Base-by-base conservation (phyloP, 805 yeast genomes). In the Geotrichum ghanense region DNA sequence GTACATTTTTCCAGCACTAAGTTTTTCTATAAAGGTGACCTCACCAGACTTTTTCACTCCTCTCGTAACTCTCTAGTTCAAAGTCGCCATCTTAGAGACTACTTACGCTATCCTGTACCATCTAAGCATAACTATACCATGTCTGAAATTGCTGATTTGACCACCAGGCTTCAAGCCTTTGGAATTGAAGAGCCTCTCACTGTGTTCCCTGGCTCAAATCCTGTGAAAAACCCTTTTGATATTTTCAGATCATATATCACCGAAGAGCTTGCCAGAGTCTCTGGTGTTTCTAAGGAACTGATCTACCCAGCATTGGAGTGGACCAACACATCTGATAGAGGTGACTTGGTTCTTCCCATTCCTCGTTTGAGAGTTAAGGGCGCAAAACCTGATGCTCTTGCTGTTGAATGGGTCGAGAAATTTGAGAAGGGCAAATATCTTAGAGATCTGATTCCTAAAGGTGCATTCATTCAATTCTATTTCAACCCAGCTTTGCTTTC, bases 401-500 rank as follows among this genome's bases (percentile, higher is more conserved):
- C 92, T 24, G 60, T 63, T 39, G 84, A 88, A 59, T 81, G 95
- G 83, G 83, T 95, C 24, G 74, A 66, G 48, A 73, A 76, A 50
- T 85, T 90, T 68, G 83, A 88, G 52, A 74, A 74, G 51, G 88
- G 85, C 34, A 75, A 78, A 40, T 83, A 72, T 61, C 67, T 92
- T 55, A 67, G 72, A 20, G 76, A 76, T 52, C 94, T 87, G 55
- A 78, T 73, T 55, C 83, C 95, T 24, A 83, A 83, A 62, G 97
- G 97, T 50, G 84, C 88, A 46, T 92, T 92, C 60, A 70, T 92
- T 61, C 97, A 92, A 67, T 90, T 92, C 64, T 86, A 76, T 69
- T 83, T 86, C 67, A 71, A 78, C 53, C 79, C 85, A 45, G 66
- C 72, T 53, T 69, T 83, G 43, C 71, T 92, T 53, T 78, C 74